These are phyloP conservation scores for Funneliformis mosseae DNA, from an alignment of 192 early-diverging fungal species.

Conservation along the genomic window DNA sequence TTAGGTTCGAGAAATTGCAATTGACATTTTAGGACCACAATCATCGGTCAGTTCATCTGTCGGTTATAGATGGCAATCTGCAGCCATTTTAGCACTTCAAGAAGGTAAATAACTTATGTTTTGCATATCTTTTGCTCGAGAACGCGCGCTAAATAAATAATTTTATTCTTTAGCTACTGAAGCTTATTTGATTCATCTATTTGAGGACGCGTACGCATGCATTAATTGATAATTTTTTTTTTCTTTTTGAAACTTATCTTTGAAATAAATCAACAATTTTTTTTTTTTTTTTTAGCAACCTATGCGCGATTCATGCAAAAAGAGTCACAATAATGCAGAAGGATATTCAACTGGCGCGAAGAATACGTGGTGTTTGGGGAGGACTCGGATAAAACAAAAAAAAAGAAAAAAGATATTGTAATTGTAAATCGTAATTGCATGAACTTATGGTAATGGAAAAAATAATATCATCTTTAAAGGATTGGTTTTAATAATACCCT, in stretches of 20 bases:
- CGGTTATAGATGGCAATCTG: slow-evolving; percentile 70
- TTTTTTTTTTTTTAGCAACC: slow-evolving; percentile 56
- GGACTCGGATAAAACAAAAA: slow-evolving; percentile 53
- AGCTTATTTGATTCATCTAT: slow-evolving; percentile 80
- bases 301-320: slow-evolving; percentile 94
- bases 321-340: slow-evolving; percentile 91
- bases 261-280: not conserved
- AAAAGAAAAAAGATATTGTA: too few relatives aligned
- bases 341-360: slow-evolving; percentile 87
- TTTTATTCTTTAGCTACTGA: slow-evolving; percentile 54
- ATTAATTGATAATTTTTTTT: slow-evolving; percentile 14
- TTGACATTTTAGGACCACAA: slow-evolving; percentile 48
- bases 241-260: not conserved
- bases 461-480: too few relatives aligned
- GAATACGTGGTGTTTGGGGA: slow-evolving; percentile 84
- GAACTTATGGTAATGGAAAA: too few relatives aligned
- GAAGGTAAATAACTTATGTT: slow-evolving; percentile 42
- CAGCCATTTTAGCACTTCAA: slow-evolving; percentile 78
- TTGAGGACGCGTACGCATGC: slow-evolving; percentile 81
- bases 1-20: slow-evolving; percentile 67
- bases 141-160: not conserved
- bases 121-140: not conserved
- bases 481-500: too few relatives aligned
- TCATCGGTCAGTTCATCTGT: slow-evolving; percentile 41
- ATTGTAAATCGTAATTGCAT: too few relatives aligned